Base-by-base conservation (phyloP, 2,329 filamentous ascomycete species). In the Intubia oerlemansii region DNA sequence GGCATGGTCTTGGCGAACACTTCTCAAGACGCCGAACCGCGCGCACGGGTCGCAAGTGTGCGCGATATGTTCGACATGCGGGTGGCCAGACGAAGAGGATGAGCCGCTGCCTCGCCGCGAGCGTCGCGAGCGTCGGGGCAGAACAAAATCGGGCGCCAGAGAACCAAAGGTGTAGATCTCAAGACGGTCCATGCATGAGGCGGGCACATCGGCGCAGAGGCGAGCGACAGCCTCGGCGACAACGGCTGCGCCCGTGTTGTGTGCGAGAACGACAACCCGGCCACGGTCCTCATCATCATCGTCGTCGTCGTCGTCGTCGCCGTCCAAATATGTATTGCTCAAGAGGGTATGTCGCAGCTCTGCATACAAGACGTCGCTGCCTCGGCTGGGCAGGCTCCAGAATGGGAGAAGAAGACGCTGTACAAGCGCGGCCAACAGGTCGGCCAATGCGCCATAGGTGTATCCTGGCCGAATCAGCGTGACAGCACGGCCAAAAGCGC, bases 381-480 rank as follows among this genome's bases (percentile, higher is more conserved):
- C n/a, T n/a, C n/a, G n/a, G n/a, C n/a, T n/a, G n/a, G n/a, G n/a
- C n/a, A n/a, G n/a, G n/a, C n/a, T n/a, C n/a, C n/a, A n/a, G n/a
- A n/a, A n/a, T n/a, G n/a, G n/a, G n/a, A n/a, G n/a, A n/a, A n/a
- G n/a, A n/a, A n/a, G n/a, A n/a, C n/a, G n/a, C n/a, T n/a, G n/a
- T n/a, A n/a, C n/a, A n/a, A n/a, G n/a, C n/a, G 42, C 34, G 12
- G 37, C 46, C 24, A 62, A 38, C 15, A 64, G 42, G 39, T 68
- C 64, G 38, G 66, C 57, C 20, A 60, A 50, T 3, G 60, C 49
- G 34, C 66, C 64, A 17, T 59, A 52, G 8, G 62, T 54, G 17
- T 51, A 49, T n/a, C n/a, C n/a, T 1, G 52, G 48, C 34, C 62
- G 56, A 25, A 65, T 57, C 41, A 57, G 59, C 24, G 52, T 58